Base-by-base conservation (phyloP, 495 filamentous ascomycete species). In the Umbilicaria muhlenbergii region DNA sequence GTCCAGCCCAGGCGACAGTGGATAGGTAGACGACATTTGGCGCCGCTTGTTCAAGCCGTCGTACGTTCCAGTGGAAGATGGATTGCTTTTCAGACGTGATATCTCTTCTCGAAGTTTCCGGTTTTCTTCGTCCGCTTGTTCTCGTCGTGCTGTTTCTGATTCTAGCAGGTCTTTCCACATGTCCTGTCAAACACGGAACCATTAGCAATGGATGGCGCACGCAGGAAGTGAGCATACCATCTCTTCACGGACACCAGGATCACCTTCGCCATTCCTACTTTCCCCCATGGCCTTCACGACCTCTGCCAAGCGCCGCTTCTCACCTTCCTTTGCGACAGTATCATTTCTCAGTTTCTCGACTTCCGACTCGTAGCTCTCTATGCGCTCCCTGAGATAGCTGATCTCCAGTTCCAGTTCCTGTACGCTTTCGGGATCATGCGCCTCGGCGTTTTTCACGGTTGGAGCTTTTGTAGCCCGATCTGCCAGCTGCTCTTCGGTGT, bases 161-260 rank as follows among this genome's bases (percentile, higher is more conserved):
- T 95, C 86, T n/a, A 94, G 71, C 51, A 95, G 76, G 54, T 98
- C 89, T 56, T 89, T 91, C 80, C 83, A 92, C 63, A 94, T 87
- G 39, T 88, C 82, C 69, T 73, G 32, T 17, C 44, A 39, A 7
- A 48, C 17, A 39, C 18, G 24, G 39, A 41, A 15, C 38, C 16
- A 19, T 51, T 33, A 49, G 46, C 39, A 17, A 12, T 14, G 32
- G n/a, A 34, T 21, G 28, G 37, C 24, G 33, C 39, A 42, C 24
- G 15, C 39, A 7, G 31, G 16, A 38, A 35, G 45, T 15, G 14
- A 46, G 48, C 62, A 58, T 50, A 75, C 75, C 45, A 87, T 75
- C 51, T 93, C 86, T 59, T 95, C 91, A 53, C 86, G 77, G 28
- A 81, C 73, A 4, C 81, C 83, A 3, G 82, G 61, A 55, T 77